Base-by-base conservation (phyloP, 1,284 basidiomycete species). In the Hymenochaete sp. region DNA sequence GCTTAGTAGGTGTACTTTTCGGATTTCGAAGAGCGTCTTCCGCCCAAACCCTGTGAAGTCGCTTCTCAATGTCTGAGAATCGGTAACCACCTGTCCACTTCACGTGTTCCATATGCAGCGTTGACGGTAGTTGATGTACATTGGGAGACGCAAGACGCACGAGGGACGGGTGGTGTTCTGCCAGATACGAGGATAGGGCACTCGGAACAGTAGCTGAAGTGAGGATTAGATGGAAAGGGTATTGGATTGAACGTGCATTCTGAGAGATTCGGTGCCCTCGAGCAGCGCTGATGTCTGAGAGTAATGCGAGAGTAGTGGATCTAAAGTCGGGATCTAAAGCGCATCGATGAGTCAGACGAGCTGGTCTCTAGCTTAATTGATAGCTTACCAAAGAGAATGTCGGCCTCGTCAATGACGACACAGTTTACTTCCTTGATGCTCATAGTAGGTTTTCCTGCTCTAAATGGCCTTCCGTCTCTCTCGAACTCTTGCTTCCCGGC, bases 131-230 rank as follows among this genome's bases (percentile, higher is more conserved):
- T 33, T 72, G 75, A 59, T 95, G 90, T 8, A 93, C 65, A 19
- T 74, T 70, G 0, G 87, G 86, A 0, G 90, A 91, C 16, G 83
- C 77, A 28, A 92, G 75, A 13, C 84, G 75, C 24, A 70, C 66
- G 40, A 83, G 62, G 3, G 61, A 50, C 0, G 85, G 84, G 53
- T 87, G 79, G 49, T 77, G 61, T 1, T 59, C 62, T 51, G 73
- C 68, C 27, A 92, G 69, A 58, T 85, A 82, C 29, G 68, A 61
- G 18, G 80, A 72, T 36, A 93, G 78, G 1, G 82, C 74, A 26
- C 77, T 72, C 1, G 91, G 89, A 51, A 95, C 83, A 1, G 91
- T 93, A 2, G 91, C 91, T 24, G 85, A 87, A n/a, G 83, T 80
- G 31, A 93, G 72, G 44, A 93, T 58, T 41, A 93, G 64, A 60